Evolutionary conservation across 768 basidiomycete species (phyloP), one percentile per base, ranked within the genome.

Genomic region (Lanmaoa pseudosensibilis): DNA sequence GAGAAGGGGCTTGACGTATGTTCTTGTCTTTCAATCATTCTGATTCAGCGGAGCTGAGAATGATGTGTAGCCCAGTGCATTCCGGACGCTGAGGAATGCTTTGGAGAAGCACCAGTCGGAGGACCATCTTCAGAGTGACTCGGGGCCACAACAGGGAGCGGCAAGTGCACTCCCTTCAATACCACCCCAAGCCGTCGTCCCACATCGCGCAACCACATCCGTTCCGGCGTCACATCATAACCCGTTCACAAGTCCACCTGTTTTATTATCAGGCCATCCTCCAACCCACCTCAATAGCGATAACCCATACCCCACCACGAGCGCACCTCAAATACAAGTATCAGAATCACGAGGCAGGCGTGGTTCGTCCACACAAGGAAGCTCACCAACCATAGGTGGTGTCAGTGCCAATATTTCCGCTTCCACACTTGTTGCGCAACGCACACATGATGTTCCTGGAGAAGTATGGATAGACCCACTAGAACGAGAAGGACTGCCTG

Each of bases 401-500:
- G 21, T 44, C 16, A 34, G 51, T 30, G 7, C 19, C 11, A 41
- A 18, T 39, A 57, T 52, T 8, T 63, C 63, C 3, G 52, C 55
- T 25, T 46, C 51, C 32, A 63, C 67, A 1, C 62, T 65, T 11
- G 65, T 67, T 9, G 62, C 50, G 8, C 48, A 60, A 15, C 69
- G 68, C 59, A 73, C 73, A 1, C 73, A 71, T 37, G 61, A 74
- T 16, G 72, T 83, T 5, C 81, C 81, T 0, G 83, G 80, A 38
- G 78, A 79, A 38, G 76, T 74, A 46, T 87, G 78, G 65, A 85
- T 90, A 61, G 83, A 82, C 52, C 79, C 82, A 0, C 69, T 78
- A 46, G 90, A 92, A 68, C 80, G 77, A 46, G 84, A 83, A 38
- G 89, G 89, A 0, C 68, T 92, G 27, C 84, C 84, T 0, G 77